Evolutionary conservation across 2,329 filamentous ascomycete species (phyloP), one percentile per base, ranked within the genome.

Genomic region (Dactylellina haptotyla): DNA sequence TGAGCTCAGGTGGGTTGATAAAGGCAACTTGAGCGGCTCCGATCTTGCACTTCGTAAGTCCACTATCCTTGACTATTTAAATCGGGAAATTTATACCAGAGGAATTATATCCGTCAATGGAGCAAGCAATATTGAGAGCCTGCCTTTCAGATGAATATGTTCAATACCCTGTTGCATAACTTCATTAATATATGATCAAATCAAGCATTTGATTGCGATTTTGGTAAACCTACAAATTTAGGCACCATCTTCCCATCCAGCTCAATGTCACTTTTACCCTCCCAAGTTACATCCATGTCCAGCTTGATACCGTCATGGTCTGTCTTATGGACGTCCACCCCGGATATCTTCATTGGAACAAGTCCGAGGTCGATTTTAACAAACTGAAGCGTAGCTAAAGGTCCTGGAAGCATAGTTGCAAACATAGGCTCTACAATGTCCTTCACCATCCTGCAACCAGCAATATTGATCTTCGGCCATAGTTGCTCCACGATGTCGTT

Each of bases 111-210:
- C 82, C 1, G 80, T 83, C 75, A 85, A 70, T 0, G 83, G 83
- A 56, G 79, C 81, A 0, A 85, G 81, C 18, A 85, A 70, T 8
- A 85, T 77, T 0, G 80, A 82, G 1, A 84, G 78, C 37, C 83
- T 79, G 23, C 83, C 83, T 61, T 81, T 80, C 5, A 85, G 78
- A 37, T 82, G 80, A 32, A 84, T 79, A 32, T 80, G 79, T 75
- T 83, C 81, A 66, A 85, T 82, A 12, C 83, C 83, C 83, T 84
- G n/a, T n/a, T n/a, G n/a, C n/a, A n/a, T n/a, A n/a, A n/a, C n/a
- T n/a, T n/a, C n/a, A n/a, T n/a, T n/a, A n/a, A n/a, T 4, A 28
- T 8, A 34, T 63, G 32, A 41, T 32, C 75, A 28, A 14, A 18
- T 8, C 16, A 3, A 37, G 4, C 20, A 26, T 20, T 28, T 4